These are phyloP conservation scores for Lasiodiplodia sp. DNA, from an alignment of 2,329 filamentous ascomycete species.

Conservation along the genomic window DNA sequence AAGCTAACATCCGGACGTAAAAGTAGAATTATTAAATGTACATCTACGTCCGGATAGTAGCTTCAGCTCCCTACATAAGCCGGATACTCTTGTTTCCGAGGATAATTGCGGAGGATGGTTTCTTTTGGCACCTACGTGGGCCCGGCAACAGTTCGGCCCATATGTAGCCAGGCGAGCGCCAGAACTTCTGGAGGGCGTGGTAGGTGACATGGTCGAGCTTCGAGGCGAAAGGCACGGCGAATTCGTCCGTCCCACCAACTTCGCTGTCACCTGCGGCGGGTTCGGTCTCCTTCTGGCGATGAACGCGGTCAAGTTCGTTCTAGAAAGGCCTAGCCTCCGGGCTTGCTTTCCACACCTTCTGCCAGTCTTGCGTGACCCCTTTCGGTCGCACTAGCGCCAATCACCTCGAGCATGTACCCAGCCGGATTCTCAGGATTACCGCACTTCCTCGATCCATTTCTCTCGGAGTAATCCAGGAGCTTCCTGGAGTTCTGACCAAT, in stretches of 20 bases:
- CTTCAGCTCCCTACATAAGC: no score
- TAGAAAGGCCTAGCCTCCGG: constrained; percentile 39
- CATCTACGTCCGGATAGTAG: no score
- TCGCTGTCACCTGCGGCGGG: constrained; percentile 41
- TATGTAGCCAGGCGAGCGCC: constrained; percentile 55
- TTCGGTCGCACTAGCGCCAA: constrained; percentile 44
- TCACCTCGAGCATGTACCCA: constrained; percentile 70
- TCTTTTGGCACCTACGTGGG: no score
- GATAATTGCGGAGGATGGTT: no score
- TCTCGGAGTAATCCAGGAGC: constrained; percentile 64
- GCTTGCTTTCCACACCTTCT: constrained; percentile 48
- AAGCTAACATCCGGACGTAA: no score
- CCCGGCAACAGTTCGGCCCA: constrained; percentile 43
- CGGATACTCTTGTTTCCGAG: no score
- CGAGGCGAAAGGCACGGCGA: constrained; percentile 50
- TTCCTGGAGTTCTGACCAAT: constrained; percentile 60
- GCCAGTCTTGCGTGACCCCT: constrained; percentile 54
- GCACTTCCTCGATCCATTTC: constrained; percentile 68
- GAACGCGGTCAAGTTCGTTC: constrained; percentile 49
- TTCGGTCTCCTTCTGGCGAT: constrained; percentile 44
- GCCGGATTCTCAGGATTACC: constrained; percentile 72
- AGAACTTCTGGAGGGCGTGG: constrained; percentile 56
- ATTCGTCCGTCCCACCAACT: constrained; percentile 49
- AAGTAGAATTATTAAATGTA: no score
- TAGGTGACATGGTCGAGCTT: constrained; percentile 46